A percentile compares a stretch with the other conserved stretches of the same genome.
Evolutionary conservation across 2,329 filamentous ascomycete genomes (phyloP).

Genomic region (Monilinia aucupariae): DNA sequence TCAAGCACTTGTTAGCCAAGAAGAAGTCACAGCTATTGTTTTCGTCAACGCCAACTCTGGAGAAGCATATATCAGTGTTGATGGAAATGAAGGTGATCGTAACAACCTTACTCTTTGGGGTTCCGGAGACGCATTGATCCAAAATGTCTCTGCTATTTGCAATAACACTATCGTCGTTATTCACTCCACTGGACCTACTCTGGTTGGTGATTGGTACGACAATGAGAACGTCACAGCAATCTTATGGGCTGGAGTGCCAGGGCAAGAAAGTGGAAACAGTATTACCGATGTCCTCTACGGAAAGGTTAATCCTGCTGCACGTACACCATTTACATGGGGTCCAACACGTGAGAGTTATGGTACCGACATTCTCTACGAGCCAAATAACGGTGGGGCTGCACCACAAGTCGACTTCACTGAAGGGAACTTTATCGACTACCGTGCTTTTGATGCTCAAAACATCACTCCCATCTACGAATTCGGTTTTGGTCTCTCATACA

Average conservation of each 20-base stretch:
- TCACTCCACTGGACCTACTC: conserved; percentile 75
- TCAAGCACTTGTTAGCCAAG: conserved; percentile 53
- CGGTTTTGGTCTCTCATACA: conserved; percentile 75
- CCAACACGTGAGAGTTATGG: conserved; percentile 47
- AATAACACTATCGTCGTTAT: conserved; percentile 90
- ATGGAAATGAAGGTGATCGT: conserved; percentile 80
- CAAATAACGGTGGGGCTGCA: conserved; percentile 60
- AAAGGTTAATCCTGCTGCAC: conserved; percentile 67
- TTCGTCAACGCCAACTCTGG: conserved; percentile 86
- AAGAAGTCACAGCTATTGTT: conserved; percentile 64
- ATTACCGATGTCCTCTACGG: conserved; percentile 82
- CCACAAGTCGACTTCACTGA: conserved; percentile 72
- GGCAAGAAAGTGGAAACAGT: conserved; percentile 76
- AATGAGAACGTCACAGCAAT: conserved; percentile 79
- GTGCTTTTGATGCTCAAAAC: conserved; percentile 60
- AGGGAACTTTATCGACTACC: conserved; percentile 78
- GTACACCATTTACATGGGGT: conserved; percentile 77
- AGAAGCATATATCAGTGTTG: conserved; percentile 79
- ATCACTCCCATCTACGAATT: conserved; percentile 73
- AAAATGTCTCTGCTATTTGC: conserved; percentile 70
- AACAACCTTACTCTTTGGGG: conserved; percentile 91
- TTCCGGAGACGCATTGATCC: conserved; percentile 72
- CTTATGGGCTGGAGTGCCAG: conserved; percentile 74
- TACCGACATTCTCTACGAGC: conserved; percentile 42
- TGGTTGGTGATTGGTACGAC: conserved; percentile 69